Evolutionary conservation across 805 yeast species (phyloP).

Genomic region (Saccharomycopsis lassenensis): DNA sequence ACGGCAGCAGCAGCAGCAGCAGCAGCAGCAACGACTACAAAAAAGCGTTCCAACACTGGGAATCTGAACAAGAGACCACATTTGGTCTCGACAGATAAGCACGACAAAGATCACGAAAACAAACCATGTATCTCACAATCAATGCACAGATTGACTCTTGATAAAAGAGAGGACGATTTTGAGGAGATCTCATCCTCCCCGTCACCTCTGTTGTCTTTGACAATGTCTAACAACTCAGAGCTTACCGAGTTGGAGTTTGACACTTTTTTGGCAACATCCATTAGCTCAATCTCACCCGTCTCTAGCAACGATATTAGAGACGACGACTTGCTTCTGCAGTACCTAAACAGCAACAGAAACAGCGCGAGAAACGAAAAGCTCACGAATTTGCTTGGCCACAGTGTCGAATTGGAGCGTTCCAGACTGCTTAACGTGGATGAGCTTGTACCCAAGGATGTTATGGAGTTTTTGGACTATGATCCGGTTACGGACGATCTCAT

Average conservation of each 20-base stretch:
- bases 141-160: conserved; percentile 3
- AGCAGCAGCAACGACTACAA: conserved; percentile 2
- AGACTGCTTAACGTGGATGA: neutral
- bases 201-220: conserved; percentile 12
- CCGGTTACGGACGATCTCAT: conserved; percentile 6
- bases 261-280: conserved; percentile 5
- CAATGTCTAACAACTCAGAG: conserved; percentile 14
- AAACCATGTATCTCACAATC: conserved; percentile 3
- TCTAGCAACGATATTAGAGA: no score
- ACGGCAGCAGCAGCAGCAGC: conserved; percentile 2
- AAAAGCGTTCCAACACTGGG: neutral
- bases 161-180: neutral
- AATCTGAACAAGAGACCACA: conserved; percentile 1
- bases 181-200: conserved; percentile 9
- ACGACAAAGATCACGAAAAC: neutral
- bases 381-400: no score
- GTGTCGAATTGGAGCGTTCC: conserved; percentile 12
- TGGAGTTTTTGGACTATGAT: conserved; percentile 8
- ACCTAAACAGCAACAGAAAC: no score
- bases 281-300: conserved; percentile 8
- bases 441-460: neutral
- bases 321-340: no score
- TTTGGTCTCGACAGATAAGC: neutral
- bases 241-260: conserved; percentile 15
- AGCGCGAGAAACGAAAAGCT: no score